Base-by-base conservation (phyloP, 2,329 filamentous ascomycete genomes). In the Fusarium palustre region DNA sequence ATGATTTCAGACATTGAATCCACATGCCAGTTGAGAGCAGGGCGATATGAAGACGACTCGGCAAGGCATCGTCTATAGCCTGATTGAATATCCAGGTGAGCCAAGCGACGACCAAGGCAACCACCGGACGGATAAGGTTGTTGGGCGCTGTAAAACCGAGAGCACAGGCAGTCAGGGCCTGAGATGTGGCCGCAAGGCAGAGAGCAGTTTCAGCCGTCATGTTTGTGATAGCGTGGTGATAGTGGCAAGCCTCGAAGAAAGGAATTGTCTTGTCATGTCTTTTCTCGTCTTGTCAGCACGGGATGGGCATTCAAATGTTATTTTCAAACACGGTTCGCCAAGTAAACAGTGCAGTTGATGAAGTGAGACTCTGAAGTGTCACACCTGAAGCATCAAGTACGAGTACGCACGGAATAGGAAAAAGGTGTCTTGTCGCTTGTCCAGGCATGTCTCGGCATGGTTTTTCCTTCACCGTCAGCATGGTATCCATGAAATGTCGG, bases 1-100 rank as follows among this genome's bases (percentile, higher is more conserved):
- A 57, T 1, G 43, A 57, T 36, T 71, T 71, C 7, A 71, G 15
- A 18, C 55, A 61, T 38, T 71, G 69, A 42, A 71, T 71, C 68
- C 69, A 71, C 61, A 67, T 67, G 25, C 49, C 52, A 10, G 68
- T 64, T 46, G 65, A 66, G 1, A 71, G 42, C 30, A 71, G 22
- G 1, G 69, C 69, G n/a, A 71, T 48, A 20, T 71, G 61, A 8
- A 71, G 47, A 13, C 65, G 61, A 13, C 62, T 69, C 2, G 54
- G 45, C 2, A 69, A 49, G 0, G 47, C 55, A 25, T 61, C 25
- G 7, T 49, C 42, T 9, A 71, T 42, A n/a, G 54, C 43, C 36
- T 57, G 33, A 13, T 59, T 56, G 54, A 70, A 71, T 10, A 57
- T 12, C 68, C 54, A 60, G 5, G 59, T 68, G 20, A 70, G 50